Base-by-base conservation (phyloP, 306 rosid genomes). In the Lathyrus tuberosus region DNA sequence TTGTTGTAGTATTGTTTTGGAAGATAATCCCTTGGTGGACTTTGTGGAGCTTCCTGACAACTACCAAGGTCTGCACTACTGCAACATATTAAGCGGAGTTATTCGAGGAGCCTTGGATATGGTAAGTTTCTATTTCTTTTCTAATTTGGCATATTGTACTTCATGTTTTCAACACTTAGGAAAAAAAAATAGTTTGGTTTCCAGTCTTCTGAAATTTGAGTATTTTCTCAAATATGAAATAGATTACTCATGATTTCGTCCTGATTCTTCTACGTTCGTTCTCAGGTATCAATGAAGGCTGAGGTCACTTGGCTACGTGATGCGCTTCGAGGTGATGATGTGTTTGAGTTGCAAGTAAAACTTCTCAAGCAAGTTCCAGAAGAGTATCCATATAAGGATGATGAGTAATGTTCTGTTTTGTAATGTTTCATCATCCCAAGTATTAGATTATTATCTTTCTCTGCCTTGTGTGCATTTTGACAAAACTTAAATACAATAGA, bases 321-420 rank as follows among this genome's bases (percentile, higher is more conserved):
- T 43, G 88, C 88, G 87, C 98, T 93, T 65, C 85, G 93, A 26
- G 98, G 97, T 30, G 98, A 93, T 58, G 98, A 93, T 75, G 87
- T 85, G 11, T 93, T 87, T 40, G 98, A 93, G 87, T 79, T 93
- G 81, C 98, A 90, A 76, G 90, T 93, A 57, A 93, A 93, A 78
- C 96, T 93, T 65, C 80, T 93, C 47, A 93, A 93, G 96, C 98
- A 93, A 82, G 85, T 93, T 62, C 93, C 98, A 2, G 98, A 93
- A 77, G 98, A 93, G 84, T 93, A 90, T 73, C 98, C 98, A 2
- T 93, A 93, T 87, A 93, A 93, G 85, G 98, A 93, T 57, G 98
- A 93, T 9, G 98, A 93, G 83, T 93, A 62, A 78, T 35, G 2
- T 70, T 65, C 24, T 66, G 67, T 62, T 54, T 44, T 62, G 59